Base-by-base conservation (phyloP, 441 rosid genomes). In the Croton setiger region DNA sequence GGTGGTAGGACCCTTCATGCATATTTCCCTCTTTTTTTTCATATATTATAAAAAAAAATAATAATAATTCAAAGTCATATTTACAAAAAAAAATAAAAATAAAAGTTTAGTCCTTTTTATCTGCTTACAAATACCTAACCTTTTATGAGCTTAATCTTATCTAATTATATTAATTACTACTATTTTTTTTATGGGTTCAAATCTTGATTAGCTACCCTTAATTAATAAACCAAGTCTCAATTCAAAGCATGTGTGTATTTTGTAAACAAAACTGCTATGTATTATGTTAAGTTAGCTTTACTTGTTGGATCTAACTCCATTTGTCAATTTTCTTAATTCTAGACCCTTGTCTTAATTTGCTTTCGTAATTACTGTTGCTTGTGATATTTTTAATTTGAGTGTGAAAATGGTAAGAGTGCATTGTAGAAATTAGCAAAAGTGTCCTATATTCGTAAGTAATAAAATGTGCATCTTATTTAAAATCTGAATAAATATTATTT, bases 51-150 rank as follows among this genome's bases (percentile, higher is more conserved):
- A 23, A 35, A 39, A 45, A 45, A 8, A 44, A 49, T 13, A 31
- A 17, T 21, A 20, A 11, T 64, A 67, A 75, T 52, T 1, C 14
- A 2, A 48, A 33, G 53, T 23, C 0, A 67, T 6, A 27, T 27
- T 27, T 27, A 27, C n/a, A n/a, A n/a, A 20, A 4, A 33, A 13
- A 49, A 36, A 33, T 48, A 27, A 43, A n/a, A 49, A 0, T 66
- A 13, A n/a, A 17, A 64, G 0, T 33, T 33, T 14, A 49, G 31
- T 51, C 57, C 55, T 39, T 70, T 76, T 73, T 73, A 73, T 80
- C 74, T 54, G 67, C 65, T 66, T 59, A 18, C 57, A 49, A 75
- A 17, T 64, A 69, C 83, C 80, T 66, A 80, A 64, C 75, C 61
- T 59, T 62, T 64, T 39, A 5, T 23, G 47, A 75, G n/a, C n/a